A percentile compares a stretch with the other conserved stretches of the same genome.
These are phyloP conservation scores for Echium plantagineum DNA, from an alignment of 257 asterid species.

Conservation along the genomic window DNA sequence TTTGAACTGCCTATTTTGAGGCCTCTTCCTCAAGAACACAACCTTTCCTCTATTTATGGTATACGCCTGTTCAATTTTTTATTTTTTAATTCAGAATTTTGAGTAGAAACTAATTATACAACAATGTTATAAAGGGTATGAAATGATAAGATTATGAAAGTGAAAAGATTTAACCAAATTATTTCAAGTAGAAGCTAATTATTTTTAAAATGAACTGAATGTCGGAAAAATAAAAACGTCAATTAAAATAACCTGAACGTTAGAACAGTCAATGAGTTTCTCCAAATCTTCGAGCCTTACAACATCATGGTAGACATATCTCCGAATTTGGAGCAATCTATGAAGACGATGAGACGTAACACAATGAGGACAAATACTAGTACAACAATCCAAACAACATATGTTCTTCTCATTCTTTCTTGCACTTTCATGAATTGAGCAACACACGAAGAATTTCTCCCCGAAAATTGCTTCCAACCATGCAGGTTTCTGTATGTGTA, in stretches of 20 bases:
- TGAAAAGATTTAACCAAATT: neutral
- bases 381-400: constrained; percentile 68
- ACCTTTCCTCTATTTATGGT: constrained; percentile 26
- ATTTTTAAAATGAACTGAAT: too few species aligned
- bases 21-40: constrained; percentile 23
- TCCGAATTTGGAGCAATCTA: constrained; percentile 33
- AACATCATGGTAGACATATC: constrained; percentile 64
- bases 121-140: too few species aligned
- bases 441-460: constrained; percentile 63
- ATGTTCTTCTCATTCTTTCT: constrained; percentile 65
- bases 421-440: constrained; percentile 48
- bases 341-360: constrained; percentile 40
- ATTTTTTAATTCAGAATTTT: too few species aligned
- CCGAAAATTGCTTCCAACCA: constrained; percentile 49
- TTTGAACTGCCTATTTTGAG: constrained; percentile 14
- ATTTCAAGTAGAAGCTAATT: neutral
- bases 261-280: constrained; percentile 47
- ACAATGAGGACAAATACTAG: constrained; percentile 63
- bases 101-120: too few species aligned
- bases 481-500: constrained; percentile 18
- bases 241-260: constrained; percentile 40
- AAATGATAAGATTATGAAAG: neutral
- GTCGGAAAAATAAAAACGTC: too few species aligned
- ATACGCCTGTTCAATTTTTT: too few species aligned
- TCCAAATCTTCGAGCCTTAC: constrained; percentile 44